phyloP scores from a whole-genome alignment of 257 asterid genomes.

The Gentiana dahurica region DNA sequence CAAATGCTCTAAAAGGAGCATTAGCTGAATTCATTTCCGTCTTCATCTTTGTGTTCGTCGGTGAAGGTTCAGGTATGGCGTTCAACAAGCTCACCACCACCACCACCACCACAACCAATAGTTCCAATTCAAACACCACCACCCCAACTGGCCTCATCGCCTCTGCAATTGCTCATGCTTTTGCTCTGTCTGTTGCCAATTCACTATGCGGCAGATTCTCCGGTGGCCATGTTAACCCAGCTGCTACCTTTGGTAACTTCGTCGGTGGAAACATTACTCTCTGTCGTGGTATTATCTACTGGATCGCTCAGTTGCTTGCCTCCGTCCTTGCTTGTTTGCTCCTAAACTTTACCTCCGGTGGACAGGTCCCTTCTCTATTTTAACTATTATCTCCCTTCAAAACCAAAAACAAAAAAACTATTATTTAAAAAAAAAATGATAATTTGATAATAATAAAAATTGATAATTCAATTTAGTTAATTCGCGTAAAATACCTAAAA shows the following conservation, averaged over 20 bases:
- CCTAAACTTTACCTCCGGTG: slow-evolving; percentile 25
- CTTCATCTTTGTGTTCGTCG: slow-evolving; percentile 37
- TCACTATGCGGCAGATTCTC: slow-evolving; percentile 24
- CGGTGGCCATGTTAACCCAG: slow-evolving; percentile 33
- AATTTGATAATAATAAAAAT: no score
- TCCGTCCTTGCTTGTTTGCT: slow-evolving; percentile 25
- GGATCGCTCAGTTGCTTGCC: slow-evolving; percentile 35
- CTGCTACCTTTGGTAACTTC: slow-evolving; percentile 31
- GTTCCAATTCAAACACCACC: no score
- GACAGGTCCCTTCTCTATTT: slow-evolving; percentile 17
- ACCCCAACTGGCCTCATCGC: slow-evolving; percentile 27
- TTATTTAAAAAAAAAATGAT: no score
- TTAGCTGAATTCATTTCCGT: slow-evolving; percentile 43
- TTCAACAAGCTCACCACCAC: slow-evolving; percentile 19
- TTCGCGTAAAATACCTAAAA: no score
- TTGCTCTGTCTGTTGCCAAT: slow-evolving; percentile 27
- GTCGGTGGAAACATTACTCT: slow-evolving; percentile 31
- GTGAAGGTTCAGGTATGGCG: slow-evolving; percentile 36
- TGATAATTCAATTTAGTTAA: no score
- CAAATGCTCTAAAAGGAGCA: slow-evolving; percentile 32
- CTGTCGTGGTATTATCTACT: slow-evolving; percentile 29
- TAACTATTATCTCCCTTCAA: neutral
- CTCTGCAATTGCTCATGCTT: slow-evolving; percentile 23
- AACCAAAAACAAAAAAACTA: no score
- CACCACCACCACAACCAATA: slow-evolving; percentile 13